phyloP scores from a whole-genome alignment of 2,329 filamentous ascomycete species.

The Alternaria ethzedia region DNA sequence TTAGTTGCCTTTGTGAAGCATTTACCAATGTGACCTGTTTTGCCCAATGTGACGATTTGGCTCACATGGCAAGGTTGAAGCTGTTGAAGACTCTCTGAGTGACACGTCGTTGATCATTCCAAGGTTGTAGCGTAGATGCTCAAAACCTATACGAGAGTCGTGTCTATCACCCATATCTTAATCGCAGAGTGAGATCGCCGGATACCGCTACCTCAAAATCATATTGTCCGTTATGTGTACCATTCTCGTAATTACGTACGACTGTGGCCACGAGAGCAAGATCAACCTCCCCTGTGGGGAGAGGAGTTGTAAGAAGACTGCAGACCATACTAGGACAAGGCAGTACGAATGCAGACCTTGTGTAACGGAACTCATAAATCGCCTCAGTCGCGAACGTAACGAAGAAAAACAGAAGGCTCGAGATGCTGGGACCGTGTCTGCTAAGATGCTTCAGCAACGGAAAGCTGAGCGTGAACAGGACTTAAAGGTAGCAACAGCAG shows the following conservation, averaged over 20 bases:
- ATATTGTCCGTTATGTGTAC: neutral
- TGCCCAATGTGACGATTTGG: neutral
- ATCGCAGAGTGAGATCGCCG: neutral
- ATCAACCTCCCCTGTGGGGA: neutral
- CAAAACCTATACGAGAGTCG: neutral
- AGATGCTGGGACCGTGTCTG: neutral
- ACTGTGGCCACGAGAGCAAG: neutral
- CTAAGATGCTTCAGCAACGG: neutral
- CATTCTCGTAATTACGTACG: neutral
- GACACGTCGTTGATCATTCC: neutral
- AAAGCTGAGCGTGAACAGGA: neutral
- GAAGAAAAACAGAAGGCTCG: neutral
- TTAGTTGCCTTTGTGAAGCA: neutral
- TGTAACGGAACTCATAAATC: neutral
- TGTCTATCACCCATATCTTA: neutral
- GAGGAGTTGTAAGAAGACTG: neutral
- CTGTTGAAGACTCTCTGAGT: neutral
- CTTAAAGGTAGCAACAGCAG: neutral
- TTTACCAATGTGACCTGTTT: neutral
- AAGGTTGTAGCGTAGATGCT: neutral
- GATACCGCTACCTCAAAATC: neutral
- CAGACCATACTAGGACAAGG: neutral
- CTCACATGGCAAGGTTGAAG: neutral
- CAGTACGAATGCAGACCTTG: neutral
- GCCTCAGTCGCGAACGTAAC: neutral